These are phyloP conservation scores for Lepidium didymum DNA, from an alignment of 345 rosid genomes.

Conservation along the genomic window DNA sequence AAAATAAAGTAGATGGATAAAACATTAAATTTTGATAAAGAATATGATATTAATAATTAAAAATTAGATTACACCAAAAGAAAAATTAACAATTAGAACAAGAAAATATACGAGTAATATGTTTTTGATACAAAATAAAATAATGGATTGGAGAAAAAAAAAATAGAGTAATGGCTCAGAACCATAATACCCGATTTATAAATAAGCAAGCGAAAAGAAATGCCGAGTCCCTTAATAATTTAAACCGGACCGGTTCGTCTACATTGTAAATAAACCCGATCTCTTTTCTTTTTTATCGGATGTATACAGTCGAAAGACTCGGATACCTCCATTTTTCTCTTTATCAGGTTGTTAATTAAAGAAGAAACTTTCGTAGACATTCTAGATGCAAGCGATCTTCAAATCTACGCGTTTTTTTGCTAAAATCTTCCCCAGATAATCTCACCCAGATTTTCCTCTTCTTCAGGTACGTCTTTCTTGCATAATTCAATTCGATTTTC, in stretches of 20 bases:
- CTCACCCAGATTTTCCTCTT: slow-evolving; percentile 6
- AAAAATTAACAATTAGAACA: too few species aligned
- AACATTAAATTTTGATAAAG: too few species aligned
- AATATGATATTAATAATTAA: too few species aligned
- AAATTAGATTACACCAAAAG: too few species aligned
- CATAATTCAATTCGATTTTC: not conserved
- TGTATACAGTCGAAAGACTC: not conserved
- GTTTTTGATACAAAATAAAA: too few species aligned
- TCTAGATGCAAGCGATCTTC: slow-evolving; percentile 14
- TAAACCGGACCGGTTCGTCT: slow-evolving; percentile 12
- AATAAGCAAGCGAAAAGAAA: not conserved
- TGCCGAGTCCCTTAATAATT: not conserved
- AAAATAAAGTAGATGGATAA: too few species aligned
- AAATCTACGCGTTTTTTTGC: not conserved
- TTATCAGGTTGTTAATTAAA: not conserved
- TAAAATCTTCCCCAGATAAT: not conserved
- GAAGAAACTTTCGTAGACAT: slow-evolving; percentile 16
- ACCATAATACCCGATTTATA: not conserved
- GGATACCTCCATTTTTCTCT: not conserved
- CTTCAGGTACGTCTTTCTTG: slow-evolving; percentile 18
- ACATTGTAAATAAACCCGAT: not conserved
- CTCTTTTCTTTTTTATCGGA: too few species aligned
- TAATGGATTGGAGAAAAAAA: too few species aligned
- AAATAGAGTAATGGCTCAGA: not conserved
- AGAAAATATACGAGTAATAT: too few species aligned